phyloP scores from a whole-genome alignment of 2,329 filamentous ascomycete genomes.

The Microcyclospora tardicrescens region DNA sequence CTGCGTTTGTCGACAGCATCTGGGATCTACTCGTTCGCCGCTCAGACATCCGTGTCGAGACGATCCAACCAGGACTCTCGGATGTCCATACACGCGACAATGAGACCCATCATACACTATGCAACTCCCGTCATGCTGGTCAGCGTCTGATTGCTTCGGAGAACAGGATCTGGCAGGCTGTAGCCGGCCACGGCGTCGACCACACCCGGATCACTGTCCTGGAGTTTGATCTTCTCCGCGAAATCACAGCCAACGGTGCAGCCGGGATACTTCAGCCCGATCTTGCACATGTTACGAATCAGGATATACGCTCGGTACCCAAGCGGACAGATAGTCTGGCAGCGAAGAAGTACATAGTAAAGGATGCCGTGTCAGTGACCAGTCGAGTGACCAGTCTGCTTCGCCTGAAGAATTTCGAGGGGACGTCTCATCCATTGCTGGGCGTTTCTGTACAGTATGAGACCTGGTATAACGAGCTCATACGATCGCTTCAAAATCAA shows the following conservation, averaged over 20 bases:
- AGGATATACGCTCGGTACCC: slow-evolving; percentile 53
- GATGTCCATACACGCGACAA: slow-evolving; percentile 27
- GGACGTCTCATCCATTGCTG: slow-evolving; percentile 2
- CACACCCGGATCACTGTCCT: slow-evolving; percentile 38
- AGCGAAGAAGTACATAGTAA: slow-evolving; percentile 49
- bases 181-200: slow-evolving; percentile 48
- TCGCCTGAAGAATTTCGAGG: slow-evolving; percentile 37
- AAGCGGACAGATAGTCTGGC: slow-evolving; percentile 45
- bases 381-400: slow-evolving; percentile 43
- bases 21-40: slow-evolving; percentile 47
- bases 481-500: slow-evolving; percentile 36
- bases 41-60: slow-evolving; percentile 38
- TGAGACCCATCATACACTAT: slow-evolving; percentile 9
- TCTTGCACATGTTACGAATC: slow-evolving; percentile 41
- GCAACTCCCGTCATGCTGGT: slow-evolving; percentile 3
- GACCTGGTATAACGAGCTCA: slow-evolving; percentile 36
- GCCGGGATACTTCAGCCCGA: slow-evolving; percentile 46
- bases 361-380: slow-evolving; percentile 31
- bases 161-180: slow-evolving; percentile 45
- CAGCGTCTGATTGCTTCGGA: slow-evolving; percentile 38
- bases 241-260: slow-evolving; percentile 43
- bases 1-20: slow-evolving; percentile 38
- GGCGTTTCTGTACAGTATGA: slow-evolving; percentile 28
- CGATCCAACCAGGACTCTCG: slow-evolving; percentile 26
- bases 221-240: slow-evolving; percentile 45